Base-by-base conservation (phyloP, 768 basidiomycete species). In the Rhodotorula paludigena region DNA sequence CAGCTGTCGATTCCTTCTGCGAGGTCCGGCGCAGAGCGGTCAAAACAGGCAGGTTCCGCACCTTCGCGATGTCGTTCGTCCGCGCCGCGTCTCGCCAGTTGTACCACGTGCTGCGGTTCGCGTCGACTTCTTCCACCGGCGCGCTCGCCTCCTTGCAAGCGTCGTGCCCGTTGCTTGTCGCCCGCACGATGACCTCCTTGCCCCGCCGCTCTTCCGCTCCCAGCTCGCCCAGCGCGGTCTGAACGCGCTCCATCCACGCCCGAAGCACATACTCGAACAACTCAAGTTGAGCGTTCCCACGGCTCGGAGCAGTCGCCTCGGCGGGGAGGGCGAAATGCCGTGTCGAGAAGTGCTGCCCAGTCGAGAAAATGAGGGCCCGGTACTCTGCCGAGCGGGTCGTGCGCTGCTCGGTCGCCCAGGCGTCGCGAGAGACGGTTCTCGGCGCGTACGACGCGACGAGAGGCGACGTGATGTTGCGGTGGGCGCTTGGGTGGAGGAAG, bases 341-440 rank as follows among this genome's bases (percentile, higher is more conserved):
- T 15, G 39, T 16, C 5, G 39, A 42, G 30, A 41, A 56, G 55
- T 56, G 55, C 16, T 39, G 39, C 25, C 55, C 55, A 4, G 55
- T 56, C 8, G 39, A 28, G 30, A 56, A 56, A n/a, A 56, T 16
- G 5, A 56, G 55, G 39, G 55, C 55, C 39, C 55, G 55, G 41
- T 56, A 56, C 14, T 15, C 8, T 3, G 32, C 55, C 9, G 35
- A 38, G 18, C 55, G 36, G 16, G 55, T 56, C 2, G 28, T 39
- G 20, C 32, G 35, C 39, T n/a, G n/a, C n/a, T n/a, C n/a, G n/a
- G n/a, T n/a, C n/a, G n/a, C n/a, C n/a, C n/a, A n/a, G 10, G 55
- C 55, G n/a, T 35, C 39, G 14, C 5, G 55, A 5, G 55, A 39
- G 39, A 39, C 42, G n/a, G 35, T 56, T 16, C 6, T 5, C 3